Base-by-base conservation (phyloP, 2,329 filamentous ascomycete genomes). In the Venturiaceae sp. region DNA sequence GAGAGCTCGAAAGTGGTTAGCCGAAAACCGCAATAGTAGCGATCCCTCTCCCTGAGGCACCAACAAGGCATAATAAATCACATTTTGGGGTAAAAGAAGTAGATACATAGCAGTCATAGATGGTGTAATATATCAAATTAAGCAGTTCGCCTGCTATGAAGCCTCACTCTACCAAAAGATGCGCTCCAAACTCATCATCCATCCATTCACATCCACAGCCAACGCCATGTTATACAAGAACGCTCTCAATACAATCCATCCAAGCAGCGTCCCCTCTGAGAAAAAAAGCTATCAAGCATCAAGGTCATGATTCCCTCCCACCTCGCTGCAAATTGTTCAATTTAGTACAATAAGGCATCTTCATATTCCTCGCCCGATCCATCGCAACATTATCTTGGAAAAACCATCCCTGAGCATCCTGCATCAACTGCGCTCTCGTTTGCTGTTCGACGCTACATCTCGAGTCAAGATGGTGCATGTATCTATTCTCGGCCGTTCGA, bases 381-480 rank as follows among this genome's bases (percentile, higher is more conserved):
- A 95, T 83, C 77, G 90, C 91, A 62, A 86, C 85, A 56, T 84
- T 79, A 66, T 96, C 90, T 58, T 85, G 83, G 71, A 84, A 91
- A 68, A 96, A 90, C 87, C 91, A 96, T 3, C 92, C 92, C 65
- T 88, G 84, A 0, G 92, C 91, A 53, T 89, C 86, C 63, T 95
- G 84, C 62, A 85, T 77, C 72, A 91, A 77, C 63, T 84, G 79
- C 67, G 84, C 80, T 71, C 86, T 81, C 55, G 81, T 76, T 53
- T 80, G 74, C 62, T 83, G 75, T 75, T 99, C 92, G 58, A 77
- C 77, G 62, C 92, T 86, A 74, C 94, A 99, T 67, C 86, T 80
- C 59, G 79, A 77, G 53, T 81, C 82, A 56, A 96, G 72, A 36
- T 80, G 78, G 55, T 83, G 79, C 41, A 96, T 77, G 63, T 88